Conservation (phyloP, 2,329 filamentous ascomycete species). For the Venturia nashicola region DNA sequence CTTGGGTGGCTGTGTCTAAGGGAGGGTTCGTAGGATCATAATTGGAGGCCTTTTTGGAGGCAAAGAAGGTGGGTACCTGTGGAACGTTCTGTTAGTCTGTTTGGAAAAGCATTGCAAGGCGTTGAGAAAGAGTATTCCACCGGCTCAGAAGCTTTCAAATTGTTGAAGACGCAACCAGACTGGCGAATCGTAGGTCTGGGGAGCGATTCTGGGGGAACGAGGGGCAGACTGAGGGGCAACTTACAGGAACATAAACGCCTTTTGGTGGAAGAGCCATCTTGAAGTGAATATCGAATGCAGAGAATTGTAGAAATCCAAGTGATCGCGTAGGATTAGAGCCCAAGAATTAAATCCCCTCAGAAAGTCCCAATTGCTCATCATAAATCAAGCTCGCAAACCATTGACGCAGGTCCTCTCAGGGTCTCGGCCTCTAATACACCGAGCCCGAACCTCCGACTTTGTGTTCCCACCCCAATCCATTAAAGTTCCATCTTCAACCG, state of each 20-base stretch:
- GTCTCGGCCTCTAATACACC: neutral
- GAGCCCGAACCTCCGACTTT: neutral
- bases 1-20: conserved; percentile 47
- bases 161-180: too few relatives aligned
- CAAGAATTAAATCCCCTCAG: neutral
- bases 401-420: neutral
- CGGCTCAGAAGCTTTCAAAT: neutral
- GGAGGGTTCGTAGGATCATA: conserved; percentile 35
- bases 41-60: conserved; percentile 30
- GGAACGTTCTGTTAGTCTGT: neutral
- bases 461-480: neutral
- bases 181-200: neutral
- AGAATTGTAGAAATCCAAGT: neutral
- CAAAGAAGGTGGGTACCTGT: conserved; percentile 51
- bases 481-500: neutral
- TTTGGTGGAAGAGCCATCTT: conserved; percentile 8
- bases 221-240: neutral
- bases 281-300: neutral
- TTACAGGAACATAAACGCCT: conserved; percentile 10
- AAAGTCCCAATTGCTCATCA: neutral
- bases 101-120: neutral
- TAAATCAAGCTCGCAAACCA: neutral
- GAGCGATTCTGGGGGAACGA: neutral
- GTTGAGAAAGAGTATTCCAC: neutral
- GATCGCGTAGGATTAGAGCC: neutral